A percentile compares a stretch with the other conserved stretches of the same genome.
These are phyloP conservation scores for Pichia insulana DNA, from an alignment of 805 yeast species.

Conservation along the genomic window DNA sequence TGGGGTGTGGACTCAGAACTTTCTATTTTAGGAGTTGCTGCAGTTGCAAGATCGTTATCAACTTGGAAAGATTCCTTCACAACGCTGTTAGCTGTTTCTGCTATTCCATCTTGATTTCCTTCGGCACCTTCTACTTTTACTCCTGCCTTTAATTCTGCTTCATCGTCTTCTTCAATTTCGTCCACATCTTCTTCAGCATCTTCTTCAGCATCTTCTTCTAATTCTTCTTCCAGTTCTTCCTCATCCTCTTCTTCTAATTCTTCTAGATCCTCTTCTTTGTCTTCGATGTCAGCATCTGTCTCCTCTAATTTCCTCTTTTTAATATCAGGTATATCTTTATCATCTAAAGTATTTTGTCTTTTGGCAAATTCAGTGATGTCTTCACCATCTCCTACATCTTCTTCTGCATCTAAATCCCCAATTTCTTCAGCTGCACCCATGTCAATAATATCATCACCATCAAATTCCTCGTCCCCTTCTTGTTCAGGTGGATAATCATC, in stretches of 20 bases:
- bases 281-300: constrained; percentile 35
- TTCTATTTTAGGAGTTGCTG: constrained; percentile 10
- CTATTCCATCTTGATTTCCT: not conserved
- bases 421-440: constrained; percentile 47
- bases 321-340: constrained; percentile 28
- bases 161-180: constrained; percentile 15
- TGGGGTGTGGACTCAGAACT: constrained; percentile 3
- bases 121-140: constrained; percentile 18
- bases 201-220: constrained; percentile 25
- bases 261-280: constrained; percentile 30
- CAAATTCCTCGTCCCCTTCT: constrained; percentile 50
- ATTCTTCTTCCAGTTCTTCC: constrained; percentile 16
- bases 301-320: constrained; percentile 22
- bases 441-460: constrained; percentile 41
- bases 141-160: constrained; percentile 2
- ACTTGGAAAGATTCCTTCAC: not conserved
- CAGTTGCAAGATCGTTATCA: not conserved
- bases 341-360: constrained; percentile 35
- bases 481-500: constrained; percentile 78
- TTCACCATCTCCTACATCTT: constrained; percentile 31
- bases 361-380: constrained; percentile 34
- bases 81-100: not conserved
- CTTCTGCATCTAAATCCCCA: constrained; percentile 28
- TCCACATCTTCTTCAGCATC: constrained; percentile 21
- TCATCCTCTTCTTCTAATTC: constrained; percentile 29